Percentiles rank a stretch among this genome's conserved stretches.
phyloP scores from a whole-genome alignment of 768 basidiomycete species.

The Coprinopsis strossmayeri region DNA sequence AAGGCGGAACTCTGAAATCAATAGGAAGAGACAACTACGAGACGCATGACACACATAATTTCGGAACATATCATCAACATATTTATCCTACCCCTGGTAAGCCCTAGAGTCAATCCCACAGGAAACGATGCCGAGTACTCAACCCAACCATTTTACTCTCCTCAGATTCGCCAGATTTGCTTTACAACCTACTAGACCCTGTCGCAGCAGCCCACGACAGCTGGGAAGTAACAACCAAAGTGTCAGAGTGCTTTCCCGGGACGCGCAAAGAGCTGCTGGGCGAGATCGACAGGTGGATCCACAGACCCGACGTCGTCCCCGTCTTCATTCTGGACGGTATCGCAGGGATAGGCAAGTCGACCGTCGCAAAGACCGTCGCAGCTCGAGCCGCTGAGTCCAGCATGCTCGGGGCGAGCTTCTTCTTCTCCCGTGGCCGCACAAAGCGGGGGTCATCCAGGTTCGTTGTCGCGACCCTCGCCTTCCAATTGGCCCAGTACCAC shows the following conservation, averaged over 20 bases:
- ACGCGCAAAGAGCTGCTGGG: not conserved
- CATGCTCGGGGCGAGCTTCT: conserved; percentile 1
- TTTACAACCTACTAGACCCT: conserved; percentile 4
- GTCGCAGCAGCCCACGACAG: conserved; percentile 5
- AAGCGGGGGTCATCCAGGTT: not conserved
- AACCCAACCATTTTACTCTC: too few relatives aligned
- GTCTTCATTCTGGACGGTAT: conserved; percentile 6
- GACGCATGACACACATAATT: too few relatives aligned
- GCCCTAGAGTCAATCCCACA: too few relatives aligned
- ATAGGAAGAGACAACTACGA: too few relatives aligned
- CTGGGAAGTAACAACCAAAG: not conserved
- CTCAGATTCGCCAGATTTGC: too few relatives aligned
- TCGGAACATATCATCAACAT: too few relatives aligned
- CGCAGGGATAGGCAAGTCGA: conserved; percentile 4
- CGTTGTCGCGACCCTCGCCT: not conserved
- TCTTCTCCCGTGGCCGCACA: conserved; percentile 1
- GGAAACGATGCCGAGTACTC: too few relatives aligned
- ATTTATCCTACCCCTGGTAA: too few relatives aligned
- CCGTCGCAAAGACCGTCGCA: not conserved
- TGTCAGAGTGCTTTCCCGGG: not conserved
- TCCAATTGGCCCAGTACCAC: not conserved
- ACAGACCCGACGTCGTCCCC: not conserved
- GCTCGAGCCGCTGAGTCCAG: not conserved
- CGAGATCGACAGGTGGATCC: not conserved
- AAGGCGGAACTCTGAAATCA: too few relatives aligned